Evolutionary conservation across 768 basidiomycete species (phyloP), one percentile per base, ranked within the genome.

Genomic region (Coprinopsis marcescibilis): DNA sequence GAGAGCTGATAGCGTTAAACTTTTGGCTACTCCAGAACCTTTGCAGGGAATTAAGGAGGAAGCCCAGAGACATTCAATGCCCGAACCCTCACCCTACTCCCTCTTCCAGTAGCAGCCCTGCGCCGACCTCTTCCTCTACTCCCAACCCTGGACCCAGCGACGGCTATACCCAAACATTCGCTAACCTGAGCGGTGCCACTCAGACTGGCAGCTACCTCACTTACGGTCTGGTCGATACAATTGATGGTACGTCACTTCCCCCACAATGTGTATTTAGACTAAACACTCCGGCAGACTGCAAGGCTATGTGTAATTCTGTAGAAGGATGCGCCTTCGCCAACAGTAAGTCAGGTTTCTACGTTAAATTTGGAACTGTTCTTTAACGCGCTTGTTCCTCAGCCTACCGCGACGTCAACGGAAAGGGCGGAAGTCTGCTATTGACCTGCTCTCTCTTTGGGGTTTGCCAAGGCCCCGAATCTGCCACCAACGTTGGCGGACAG

Each of bases 321-420:
- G 39, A 51, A 1, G 65, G 58, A 30, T 68, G 66, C 41, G 52
- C 43, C 13, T 66, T 65, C 47, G 47, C 63, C 21, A 65, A 69
- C 49, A 58, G 66, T 65, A 53, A 37, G 63, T 60, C 8, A 12
- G 17, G 6, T 27, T 23, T 19, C 14, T 19, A 13, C n/a, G n/a
- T 41, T 23, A 20, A 3, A 4, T 15, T 17, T 46, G 14, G 15
- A 14, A 25, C 27, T 7, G 32, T n/a, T 23, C 14, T 8, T 24
- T 20, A 8, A 17, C 8, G 3, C 26, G 30, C 29, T 45, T 11
- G 47, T 37, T 19, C 39, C 40, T 15, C 27, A 67, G 67, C 60
- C 2, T 67, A 65, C 52, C 60, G 64, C 49, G 66, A 69, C 44
- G 60, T 63, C 19, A 66, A 69, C 45, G 67, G 61, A 24, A 66